A percentile compares a stretch with the other conserved stretches of the same genome.
Evolutionary conservation across 306 rosid species (phyloP).

Genomic region (Begonia fuchsioides): DNA sequence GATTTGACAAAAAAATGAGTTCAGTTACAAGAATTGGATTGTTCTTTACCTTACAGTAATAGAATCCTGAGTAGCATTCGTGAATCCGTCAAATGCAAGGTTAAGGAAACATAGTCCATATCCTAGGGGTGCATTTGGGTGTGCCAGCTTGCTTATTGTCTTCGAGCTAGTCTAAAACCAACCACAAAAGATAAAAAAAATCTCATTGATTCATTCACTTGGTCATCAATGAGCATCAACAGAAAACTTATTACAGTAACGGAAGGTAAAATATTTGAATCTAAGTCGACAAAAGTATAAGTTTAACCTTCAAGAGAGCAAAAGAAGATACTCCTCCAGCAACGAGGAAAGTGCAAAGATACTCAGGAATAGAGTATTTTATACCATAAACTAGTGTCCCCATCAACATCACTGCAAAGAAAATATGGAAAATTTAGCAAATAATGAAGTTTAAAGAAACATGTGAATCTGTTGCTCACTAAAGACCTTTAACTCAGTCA

Average conservation of each 20-base stretch:
- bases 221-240: no score
- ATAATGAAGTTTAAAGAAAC: background rate
- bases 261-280: no score
- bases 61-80: constrained; percentile 99
- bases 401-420: constrained; percentile 93
- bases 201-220: background rate
- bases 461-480: background rate
- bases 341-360: constrained; percentile 74
- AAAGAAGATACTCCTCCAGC: constrained; percentile 96
- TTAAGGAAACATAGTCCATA: constrained; percentile 86
- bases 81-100: constrained; percentile 97
- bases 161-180: constrained; percentile 79
- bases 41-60: constrained; percentile 44
- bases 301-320: constrained; percentile 65
- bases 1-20: no score
- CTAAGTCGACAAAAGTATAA: background rate
- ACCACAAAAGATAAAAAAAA: background rate
- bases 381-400: constrained; percentile 74
- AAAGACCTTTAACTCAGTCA: background rate
- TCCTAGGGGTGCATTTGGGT: constrained; percentile 92
- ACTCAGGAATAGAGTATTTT: constrained; percentile 66
- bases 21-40: no score
- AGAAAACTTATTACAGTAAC: no score
- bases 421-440: background rate
- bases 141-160: constrained; percentile 79